phyloP scores from a whole-genome alignment of 371 early-diverging fungal genomes.

The Mucor velutinosus region DNA sequence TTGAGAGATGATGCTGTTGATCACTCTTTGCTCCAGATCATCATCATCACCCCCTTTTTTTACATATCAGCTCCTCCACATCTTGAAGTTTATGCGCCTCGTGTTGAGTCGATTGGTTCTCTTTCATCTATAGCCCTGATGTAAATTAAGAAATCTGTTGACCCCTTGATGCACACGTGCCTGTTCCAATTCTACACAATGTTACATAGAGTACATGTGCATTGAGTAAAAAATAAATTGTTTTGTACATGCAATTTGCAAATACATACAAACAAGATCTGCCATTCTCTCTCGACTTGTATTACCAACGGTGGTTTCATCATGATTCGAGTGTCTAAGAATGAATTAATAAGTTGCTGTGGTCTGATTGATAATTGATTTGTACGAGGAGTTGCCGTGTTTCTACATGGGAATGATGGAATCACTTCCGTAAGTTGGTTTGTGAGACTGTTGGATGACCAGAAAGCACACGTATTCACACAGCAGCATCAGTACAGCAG shows the following conservation, averaged over 20 bases:
- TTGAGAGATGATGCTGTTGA: background rate
- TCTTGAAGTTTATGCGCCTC: conserved; percentile 5
- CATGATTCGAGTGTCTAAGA: too few relatives aligned
- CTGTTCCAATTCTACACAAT: conserved; percentile 1
- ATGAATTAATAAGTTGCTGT: background rate
- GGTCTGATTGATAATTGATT: conserved; percentile 11
- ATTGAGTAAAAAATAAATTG: background rate
- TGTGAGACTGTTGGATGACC: conserved; percentile 2
- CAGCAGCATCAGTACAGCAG: background rate
- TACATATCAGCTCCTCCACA: background rate
- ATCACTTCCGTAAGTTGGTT: background rate
- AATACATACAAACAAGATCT: background rate
- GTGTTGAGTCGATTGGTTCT: conserved; percentile 13
- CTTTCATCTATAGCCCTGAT: background rate
- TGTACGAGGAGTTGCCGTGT: background rate
- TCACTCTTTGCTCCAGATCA: background rate
- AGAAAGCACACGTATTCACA: background rate
- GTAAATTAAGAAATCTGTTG: background rate
- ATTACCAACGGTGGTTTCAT: too few relatives aligned
- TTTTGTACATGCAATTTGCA: background rate
- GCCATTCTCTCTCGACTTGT: background rate
- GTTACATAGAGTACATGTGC: background rate
- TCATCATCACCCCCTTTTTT: background rate
- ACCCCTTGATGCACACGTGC: conserved; percentile 3
- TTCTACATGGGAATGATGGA: background rate